Percentiles rank a stretch among this genome's conserved stretches.
Conservation (phyloP, 495 filamentous ascomycete species). For the Hypoxylon crocopeplum region DNA sequence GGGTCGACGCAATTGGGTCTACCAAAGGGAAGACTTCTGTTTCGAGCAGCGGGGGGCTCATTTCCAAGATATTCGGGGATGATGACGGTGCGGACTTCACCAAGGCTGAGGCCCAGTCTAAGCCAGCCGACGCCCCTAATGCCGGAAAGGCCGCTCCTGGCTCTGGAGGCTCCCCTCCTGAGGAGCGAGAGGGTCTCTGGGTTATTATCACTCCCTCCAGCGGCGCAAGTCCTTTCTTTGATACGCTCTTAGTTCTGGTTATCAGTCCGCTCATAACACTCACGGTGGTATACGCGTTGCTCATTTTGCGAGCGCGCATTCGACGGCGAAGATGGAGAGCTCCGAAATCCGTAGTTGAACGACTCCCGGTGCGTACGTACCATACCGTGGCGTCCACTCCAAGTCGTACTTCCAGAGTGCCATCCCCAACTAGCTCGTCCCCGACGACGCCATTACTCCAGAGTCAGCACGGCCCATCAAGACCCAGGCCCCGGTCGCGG, state of each 20-base stretch:
- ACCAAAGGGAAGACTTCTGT: slow-evolving; percentile 31
- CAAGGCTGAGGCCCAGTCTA: slow-evolving; percentile 32
- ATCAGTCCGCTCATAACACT: slow-evolving; percentile 91
- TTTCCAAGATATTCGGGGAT: slow-evolving; percentile 57
- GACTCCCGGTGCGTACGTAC: slow-evolving; percentile 93
- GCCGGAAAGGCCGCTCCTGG: slow-evolving; percentile 16
- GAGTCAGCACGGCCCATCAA: slow-evolving; percentile 57
- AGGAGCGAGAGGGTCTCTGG: slow-evolving; percentile 84
- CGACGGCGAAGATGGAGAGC: slow-evolving; percentile 91
- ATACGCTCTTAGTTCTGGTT: slow-evolving; percentile 91
- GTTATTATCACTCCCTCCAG: slow-evolving; percentile 91
- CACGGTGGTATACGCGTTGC: slow-evolving; percentile 88
- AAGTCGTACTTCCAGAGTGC: slow-evolving; percentile 61
- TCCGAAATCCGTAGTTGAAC: slow-evolving; percentile 93
- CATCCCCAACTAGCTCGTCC: slow-evolving; percentile 65
- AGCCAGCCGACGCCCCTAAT: slow-evolving; percentile 10
- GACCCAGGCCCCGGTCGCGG: slow-evolving; percentile 67
- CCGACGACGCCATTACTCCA: slow-evolving; percentile 79
- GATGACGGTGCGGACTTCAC: slow-evolving; percentile 44
- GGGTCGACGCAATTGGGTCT: slow-evolving; percentile 31
- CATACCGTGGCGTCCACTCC: slow-evolving; percentile 76
- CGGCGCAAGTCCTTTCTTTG: slow-evolving; percentile 93
- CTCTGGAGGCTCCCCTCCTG: slow-evolving; percentile 19
- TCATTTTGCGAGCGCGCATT: slow-evolving; percentile 87
- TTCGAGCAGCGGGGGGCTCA: slow-evolving; percentile 41